These are phyloP conservation scores for Geotrichum histeridarum DNA, from an alignment of 1,139 yeast species.

Conservation along the genomic window DNA sequence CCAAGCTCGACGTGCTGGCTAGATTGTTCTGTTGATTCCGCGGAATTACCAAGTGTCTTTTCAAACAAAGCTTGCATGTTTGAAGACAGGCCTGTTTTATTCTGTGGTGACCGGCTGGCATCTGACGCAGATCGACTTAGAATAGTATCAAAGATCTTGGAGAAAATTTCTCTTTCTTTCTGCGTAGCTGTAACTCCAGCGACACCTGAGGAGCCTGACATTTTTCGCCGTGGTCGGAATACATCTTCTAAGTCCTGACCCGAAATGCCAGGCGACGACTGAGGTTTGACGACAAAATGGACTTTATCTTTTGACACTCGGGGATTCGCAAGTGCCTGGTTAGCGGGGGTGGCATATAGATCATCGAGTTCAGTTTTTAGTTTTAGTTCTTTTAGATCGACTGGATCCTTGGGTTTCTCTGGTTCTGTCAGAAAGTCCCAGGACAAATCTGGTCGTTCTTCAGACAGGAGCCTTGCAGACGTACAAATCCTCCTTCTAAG, in stretches of 20 bases:
- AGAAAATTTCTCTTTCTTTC: conserved; percentile 27
- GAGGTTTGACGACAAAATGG: conserved; percentile 3
- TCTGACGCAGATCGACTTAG: conserved; percentile 21
- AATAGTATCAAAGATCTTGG: conserved; percentile 27
- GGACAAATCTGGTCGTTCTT: not conserved
- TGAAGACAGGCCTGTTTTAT: conserved; percentile 14
- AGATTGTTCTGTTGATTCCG: conserved; percentile 1
- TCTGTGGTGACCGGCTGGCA: not conserved
- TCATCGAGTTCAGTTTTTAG: conserved; percentile 11
- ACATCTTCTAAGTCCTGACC: conserved; percentile 10
- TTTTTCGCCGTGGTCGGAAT: conserved; percentile 13
- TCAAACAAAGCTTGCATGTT: conserved; percentile 29
- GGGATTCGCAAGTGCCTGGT: not conserved
- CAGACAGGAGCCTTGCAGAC: not conserved
- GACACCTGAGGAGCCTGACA: conserved; percentile 6
- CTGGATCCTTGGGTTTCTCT: not conserved
- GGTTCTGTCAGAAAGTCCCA: conserved; percentile 6
- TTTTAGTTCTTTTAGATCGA: not conserved
- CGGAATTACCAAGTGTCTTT: conserved; percentile 10
- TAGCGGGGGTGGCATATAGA: conserved; percentile 12
- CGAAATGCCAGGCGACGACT: not conserved
- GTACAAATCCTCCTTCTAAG: not conserved
- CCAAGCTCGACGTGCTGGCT: conserved; percentile 22
- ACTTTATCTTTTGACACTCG: not conserved
- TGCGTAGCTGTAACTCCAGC: conserved; percentile 24